Base-by-base conservation (phyloP, 257 asterid genomes). In the Solanum bulbocastanum region DNA sequence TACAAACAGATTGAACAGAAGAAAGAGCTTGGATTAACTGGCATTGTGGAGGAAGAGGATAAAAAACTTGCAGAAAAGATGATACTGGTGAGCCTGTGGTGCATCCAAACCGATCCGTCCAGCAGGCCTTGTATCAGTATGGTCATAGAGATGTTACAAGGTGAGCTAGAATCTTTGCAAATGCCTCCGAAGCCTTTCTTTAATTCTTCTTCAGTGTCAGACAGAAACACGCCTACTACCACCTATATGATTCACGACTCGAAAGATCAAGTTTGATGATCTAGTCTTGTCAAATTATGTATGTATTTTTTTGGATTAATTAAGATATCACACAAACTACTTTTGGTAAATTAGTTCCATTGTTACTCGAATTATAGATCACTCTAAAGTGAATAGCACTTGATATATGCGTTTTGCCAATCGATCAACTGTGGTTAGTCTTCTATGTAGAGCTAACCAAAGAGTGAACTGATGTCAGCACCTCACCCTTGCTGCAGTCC, bases 131-230 rank as follows among this genome's bases (percentile, higher is more conserved):
- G 90, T 1, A 91, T 91, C 18, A 87, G 32, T 49, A 88, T 49
- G 81, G 93, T 91, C 0, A 6, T 91, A n/a, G 89, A 88, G 72
- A 91, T 91, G 93, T 44, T 91, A 71, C 87, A 90, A 74, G 90
- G 91, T 18, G 79, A 76, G 52, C 32, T 89, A 6, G 83, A 44
- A 25, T 84, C 69, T 14, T 66, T 91, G 74, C 73, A 87, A 33
- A 72, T 91, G 32, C 91, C 91, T 60, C 89, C 91, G 1, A 91
- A 87, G 39, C 76, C 90, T 46, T 74, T 62, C 81, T 72, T 89
- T 22, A 52, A 65, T 46, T 84, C 90, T 46, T 69, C 88, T 6
- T 23, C 87, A 42, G 39, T 44, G 16, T 8, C 46, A 27, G 73
- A 37, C 39, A 25, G 65, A 0, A 10, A 78, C 39, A 42, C 4